Evolutionary conservation across 1,284 basidiomycete genomes (phyloP).

Genomic region (Porphyrellus sp.): DNA sequence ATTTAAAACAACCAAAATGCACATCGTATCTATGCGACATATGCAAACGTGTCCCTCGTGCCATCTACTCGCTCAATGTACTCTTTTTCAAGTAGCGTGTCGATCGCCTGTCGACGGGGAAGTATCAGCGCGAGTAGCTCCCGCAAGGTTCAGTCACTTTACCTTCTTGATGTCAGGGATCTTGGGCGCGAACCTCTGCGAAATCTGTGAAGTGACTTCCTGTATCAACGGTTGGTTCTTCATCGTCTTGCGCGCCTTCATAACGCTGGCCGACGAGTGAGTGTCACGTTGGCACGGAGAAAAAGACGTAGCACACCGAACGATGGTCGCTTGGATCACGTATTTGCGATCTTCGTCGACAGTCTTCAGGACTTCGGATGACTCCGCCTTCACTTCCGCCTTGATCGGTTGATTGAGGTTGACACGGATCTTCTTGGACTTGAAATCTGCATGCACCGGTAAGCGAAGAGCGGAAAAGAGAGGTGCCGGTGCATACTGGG

Average conservation of each 20-base stretch:
- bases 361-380: conserved; percentile 87
- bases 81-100: conserved; percentile 94
- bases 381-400: conserved; percentile 91
- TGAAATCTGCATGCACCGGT: conserved; percentile 64
- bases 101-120: conserved; percentile 82
- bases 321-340: conserved; percentile 96
- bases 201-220: conserved; percentile 92
- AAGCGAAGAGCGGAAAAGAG: not conserved
- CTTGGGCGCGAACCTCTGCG: conserved; percentile 84
- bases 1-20: not conserved
- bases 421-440: conserved; percentile 95
- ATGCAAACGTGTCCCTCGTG: conserved; percentile 74
- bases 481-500: conserved; percentile 51
- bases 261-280: conserved; percentile 58
- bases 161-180: conserved; percentile 92
- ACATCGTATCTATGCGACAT: conserved; percentile 53
- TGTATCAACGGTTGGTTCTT: conserved; percentile 94
- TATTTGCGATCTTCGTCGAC: conserved; percentile 98
- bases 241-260: conserved; percentile 98
- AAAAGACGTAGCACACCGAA: conserved; percentile 54
- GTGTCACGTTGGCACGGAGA: not conserved
- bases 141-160: not conserved
- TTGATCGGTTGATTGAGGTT: conserved; percentile 94
- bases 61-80: conserved; percentile 93
- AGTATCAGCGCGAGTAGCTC: conserved; percentile 2